Percentiles rank a stretch among this genome's conserved stretches.
These are phyloP conservation scores for Tardiomyces blankii DNA, from an alignment of 1,139 yeast genomes.

Conservation along the genomic window DNA sequence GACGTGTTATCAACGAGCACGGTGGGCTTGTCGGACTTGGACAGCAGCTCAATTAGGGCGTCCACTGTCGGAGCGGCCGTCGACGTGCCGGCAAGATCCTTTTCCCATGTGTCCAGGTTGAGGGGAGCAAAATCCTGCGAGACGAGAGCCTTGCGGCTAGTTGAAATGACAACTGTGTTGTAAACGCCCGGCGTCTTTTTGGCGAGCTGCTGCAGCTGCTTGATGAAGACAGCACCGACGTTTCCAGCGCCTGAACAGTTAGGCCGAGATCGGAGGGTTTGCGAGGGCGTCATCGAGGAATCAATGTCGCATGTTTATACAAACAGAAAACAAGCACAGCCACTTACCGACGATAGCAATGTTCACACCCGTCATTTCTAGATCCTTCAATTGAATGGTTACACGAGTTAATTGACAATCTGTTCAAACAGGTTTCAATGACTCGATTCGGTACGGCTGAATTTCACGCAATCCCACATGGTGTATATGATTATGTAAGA, in stretches of 20 bases:
- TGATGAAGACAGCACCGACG: constrained; percentile 85
- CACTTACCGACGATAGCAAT: constrained; percentile 64
- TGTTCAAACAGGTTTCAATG: too few species aligned
- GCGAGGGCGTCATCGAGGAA: not conserved
- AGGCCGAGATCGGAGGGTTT: not conserved
- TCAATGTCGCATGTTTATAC: too few species aligned
- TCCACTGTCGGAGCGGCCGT: constrained; percentile 43
- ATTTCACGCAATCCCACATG: too few species aligned
- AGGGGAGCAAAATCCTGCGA: constrained; percentile 63
- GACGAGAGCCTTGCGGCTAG: constrained; percentile 56
- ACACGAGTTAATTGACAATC: not conserved
- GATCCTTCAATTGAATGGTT: not conserved
- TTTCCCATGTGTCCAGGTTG: constrained; percentile 47
- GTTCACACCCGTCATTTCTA: constrained; percentile 33
- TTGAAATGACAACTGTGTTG: constrained; percentile 74
- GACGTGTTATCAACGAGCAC: constrained; percentile 92
- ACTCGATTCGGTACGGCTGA: too few species aligned
- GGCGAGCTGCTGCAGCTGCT: constrained; percentile 37
- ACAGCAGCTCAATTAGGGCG: constrained; percentile 51
- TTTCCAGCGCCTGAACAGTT: constrained; percentile 63
- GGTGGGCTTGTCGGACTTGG: constrained; percentile 58
- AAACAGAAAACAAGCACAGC: not conserved
- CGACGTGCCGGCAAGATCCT: constrained; percentile 33
- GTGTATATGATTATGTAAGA: too few species aligned
- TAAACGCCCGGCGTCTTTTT: constrained; percentile 23